Conservation (phyloP, 208 protist species). For the Blastocrithidia nonstop region DNA sequence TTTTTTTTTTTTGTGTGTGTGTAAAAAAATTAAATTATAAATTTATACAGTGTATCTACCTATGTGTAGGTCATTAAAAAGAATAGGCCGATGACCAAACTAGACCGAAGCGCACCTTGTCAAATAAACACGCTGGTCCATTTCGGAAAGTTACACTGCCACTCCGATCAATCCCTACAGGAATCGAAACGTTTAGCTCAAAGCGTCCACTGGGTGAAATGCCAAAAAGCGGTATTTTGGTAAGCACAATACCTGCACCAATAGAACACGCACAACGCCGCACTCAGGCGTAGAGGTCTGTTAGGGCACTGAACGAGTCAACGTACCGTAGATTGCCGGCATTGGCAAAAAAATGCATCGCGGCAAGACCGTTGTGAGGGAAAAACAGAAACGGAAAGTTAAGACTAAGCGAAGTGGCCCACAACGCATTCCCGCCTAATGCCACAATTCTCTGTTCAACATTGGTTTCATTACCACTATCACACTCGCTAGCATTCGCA, state of each 20-base stretch:
- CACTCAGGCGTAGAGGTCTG: conserved; percentile 33
- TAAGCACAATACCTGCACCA: conserved; percentile 64
- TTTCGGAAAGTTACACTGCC: conserved; percentile 40
- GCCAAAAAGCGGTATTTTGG: conserved; percentile 68
- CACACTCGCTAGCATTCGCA: no score
- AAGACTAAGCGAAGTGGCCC: conserved; percentile 58
- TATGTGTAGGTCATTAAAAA: conserved; percentile 38
- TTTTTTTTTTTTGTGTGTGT: no score
- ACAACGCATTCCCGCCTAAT: conserved; percentile 71
- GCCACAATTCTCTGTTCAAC: no score
- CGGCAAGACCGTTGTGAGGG: conserved; percentile 60
- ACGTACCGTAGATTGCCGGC: conserved; percentile 55
- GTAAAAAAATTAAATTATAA: no score
- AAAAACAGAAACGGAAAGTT: conserved; percentile 76
- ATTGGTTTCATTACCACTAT: conserved; percentile 1
- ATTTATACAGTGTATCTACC: no score
- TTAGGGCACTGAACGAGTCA: conserved; percentile 16
- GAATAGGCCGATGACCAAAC: conserved; percentile 70
- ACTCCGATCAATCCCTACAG: conserved; percentile 34
- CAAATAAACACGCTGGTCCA: conserved; percentile 47
- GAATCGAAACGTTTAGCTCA: conserved; percentile 64
- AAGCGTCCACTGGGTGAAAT: conserved; percentile 56
- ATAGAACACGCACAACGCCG: conserved; percentile 50
- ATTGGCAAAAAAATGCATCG: conserved; percentile 79
- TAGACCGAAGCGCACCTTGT: conserved; percentile 55